Base-by-base conservation (phyloP, 768 basidiomycete genomes). In the Strobilomyces echinocephalus region DNA sequence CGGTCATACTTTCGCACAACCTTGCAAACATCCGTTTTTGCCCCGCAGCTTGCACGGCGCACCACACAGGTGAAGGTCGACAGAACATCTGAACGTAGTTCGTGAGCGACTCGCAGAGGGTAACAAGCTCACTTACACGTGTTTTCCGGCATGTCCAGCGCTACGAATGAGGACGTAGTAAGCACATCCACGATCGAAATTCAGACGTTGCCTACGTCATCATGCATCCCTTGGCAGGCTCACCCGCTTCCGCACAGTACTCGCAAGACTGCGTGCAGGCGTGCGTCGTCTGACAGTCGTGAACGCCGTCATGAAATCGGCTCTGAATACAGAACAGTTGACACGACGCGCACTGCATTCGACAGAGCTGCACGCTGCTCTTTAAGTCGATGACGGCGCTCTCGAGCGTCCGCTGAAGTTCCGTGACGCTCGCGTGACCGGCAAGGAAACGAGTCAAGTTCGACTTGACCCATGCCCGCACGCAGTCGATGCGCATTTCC, bases 11-110 rank as follows among this genome's bases (percentile, higher is more conserved):
- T 81, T 80, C 9, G 75, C 73, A 60, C 84, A 85, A 31, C 69
- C 70, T 24, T 69, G 68, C 8, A 81, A 69, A 57, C 84, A 85
- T 8, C 83, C 83, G 12, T 63, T 68, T 55, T 72, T 79, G 8
- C 73, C 76, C 16, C 57, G 56, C 6, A 82, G 68, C 36, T 63
- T 63, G 61, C 83, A 85, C 14, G 66, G 71, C 41, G 74, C 68
- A 14, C 82, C 84, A 51, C 83, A 85, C 35, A 83, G 63, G 67
- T 85, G 83, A 26, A 67, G 41, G 31, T 74, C 70, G 7, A 80
- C 74, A 20, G 72, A 71, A 60, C 83, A 85, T 36, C 84, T 85
- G 36, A 34, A 43, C 35, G 6, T 39, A 33, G 49, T 9, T 34
- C 8, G 24, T 34, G 35, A 46, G 39, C 5, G 1, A 43, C 26